These are phyloP conservation scores for Gyrodon lividus DNA, from an alignment of 768 basidiomycete species.

Conservation along the genomic window DNA sequence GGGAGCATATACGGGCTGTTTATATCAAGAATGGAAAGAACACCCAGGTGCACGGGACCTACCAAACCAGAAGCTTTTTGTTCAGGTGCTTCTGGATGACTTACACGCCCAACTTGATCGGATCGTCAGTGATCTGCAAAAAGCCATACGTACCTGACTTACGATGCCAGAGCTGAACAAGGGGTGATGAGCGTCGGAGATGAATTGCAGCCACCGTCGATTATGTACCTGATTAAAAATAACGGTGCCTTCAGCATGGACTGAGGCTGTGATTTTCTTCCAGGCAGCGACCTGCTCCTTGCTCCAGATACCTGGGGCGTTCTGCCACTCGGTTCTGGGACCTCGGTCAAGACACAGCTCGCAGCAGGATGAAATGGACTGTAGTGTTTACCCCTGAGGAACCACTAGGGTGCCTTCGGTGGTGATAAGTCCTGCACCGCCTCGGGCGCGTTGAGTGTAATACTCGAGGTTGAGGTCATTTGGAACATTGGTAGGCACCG, in stretches of 20 bases:
- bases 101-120: slow-evolving; percentile 34
- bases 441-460: slow-evolving; percentile 40
- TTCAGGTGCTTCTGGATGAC: slow-evolving; percentile 40
- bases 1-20: slow-evolving; percentile 44
- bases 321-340: slow-evolving; percentile 42
- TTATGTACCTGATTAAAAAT: slow-evolving; percentile 44
- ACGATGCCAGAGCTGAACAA: slow-evolving; percentile 39
- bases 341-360: neutral
- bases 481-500: slow-evolving; percentile 36
- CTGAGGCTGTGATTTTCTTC: slow-evolving; percentile 46
- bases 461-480: slow-evolving; percentile 41
- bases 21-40: neutral
- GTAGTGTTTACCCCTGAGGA: slow-evolving; percentile 42
- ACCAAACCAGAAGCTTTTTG: slow-evolving; percentile 38
- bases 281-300: slow-evolving; percentile 43
- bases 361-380: neutral
- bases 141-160: slow-evolving; percentile 2
- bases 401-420: slow-evolving; percentile 41
- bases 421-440: slow-evolving; percentile 41
- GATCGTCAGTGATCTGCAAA: neutral
- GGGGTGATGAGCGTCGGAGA: too few species aligned
- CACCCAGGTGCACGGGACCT: neutral
- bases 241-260: slow-evolving; percentile 44
- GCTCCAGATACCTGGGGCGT: slow-evolving; percentile 49
- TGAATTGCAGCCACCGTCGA: neutral